Base-by-base conservation (phyloP, 257 asterid species). In the Petunia secreta region DNA sequence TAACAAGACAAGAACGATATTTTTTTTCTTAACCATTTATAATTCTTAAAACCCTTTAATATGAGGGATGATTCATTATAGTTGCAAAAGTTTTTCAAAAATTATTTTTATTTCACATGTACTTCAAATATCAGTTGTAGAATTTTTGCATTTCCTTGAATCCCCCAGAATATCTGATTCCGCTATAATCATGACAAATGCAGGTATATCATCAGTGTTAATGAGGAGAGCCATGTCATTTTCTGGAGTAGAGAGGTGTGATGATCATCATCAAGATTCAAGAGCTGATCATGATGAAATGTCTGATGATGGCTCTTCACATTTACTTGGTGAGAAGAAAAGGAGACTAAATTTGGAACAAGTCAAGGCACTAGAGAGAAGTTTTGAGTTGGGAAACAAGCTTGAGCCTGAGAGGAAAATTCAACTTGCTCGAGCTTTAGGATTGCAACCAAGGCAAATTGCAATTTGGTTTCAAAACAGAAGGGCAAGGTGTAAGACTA, bases 391-490 rank as follows among this genome's bases (percentile, higher is more conserved):
- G 41, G 95, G 93, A 0, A 94, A 87, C 85, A 94, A 91, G 44
- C 86, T 92, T 38, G 98, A 94, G 80, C 98, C 96, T 3, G 96
- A 94, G 79, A 89, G 97, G 82, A 94, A 92, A 85, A 84, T 89
- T 88, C 92, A 91, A 89, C 80, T 94, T 46, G 96, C 97, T 60
- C 88, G 90, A 83, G 92, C 92, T 11, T 65, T 94, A 74, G 97
- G 97, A 5, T 80, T 94, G 67, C 92, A 93, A 57, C 98, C 97
- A 0, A 85, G 98, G 4, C 98, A 94, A 80, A 84, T 94, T 1
- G 96, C 98, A 0, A 91, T 94, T 39, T 94, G 98, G 98, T 94
- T 94, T 65, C 98, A 94, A 79, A 94, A 94, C 79, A 82, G 98
- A 46, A 73, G 98, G 83, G 98, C 98, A 34, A 87, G 98, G 37